These are phyloP conservation scores for Stipa capillata DNA, from an alignment of 176 grass and related monocot species.

Conservation along the genomic window DNA sequence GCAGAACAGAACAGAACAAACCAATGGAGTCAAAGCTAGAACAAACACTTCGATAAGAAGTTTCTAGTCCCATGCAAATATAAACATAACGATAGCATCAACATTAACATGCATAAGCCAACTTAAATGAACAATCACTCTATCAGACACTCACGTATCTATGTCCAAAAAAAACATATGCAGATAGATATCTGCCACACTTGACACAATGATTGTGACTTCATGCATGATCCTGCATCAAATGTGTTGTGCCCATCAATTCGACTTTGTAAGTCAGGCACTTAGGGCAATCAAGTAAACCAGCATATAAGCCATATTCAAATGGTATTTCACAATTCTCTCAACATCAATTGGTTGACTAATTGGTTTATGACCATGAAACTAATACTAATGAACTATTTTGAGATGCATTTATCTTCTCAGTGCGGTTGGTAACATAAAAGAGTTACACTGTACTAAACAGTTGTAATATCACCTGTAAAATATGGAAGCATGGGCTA, in stretches of 20 bases:
- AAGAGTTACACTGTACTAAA: not conserved
- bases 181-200: not conserved
- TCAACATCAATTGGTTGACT: not conserved
- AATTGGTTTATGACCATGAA: not conserved
- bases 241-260: not conserved
- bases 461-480: not conserved
- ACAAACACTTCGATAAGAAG: not conserved
- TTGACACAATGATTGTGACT: not conserved
- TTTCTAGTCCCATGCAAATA: not conserved
- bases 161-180: not conserved
- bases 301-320: not conserved
- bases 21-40: not conserved
- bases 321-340: not conserved
- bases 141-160: not conserved
- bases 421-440: too few relatives aligned
- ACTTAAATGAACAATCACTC: not conserved
- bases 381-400: not conserved
- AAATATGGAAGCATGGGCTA: not conserved
- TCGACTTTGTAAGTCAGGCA: not conserved
- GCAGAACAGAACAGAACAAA: slow-evolving; percentile 1
- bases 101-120: not conserved
- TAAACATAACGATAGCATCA: not conserved
- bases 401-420: not conserved
- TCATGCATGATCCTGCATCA: not conserved
- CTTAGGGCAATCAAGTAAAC: not conserved